Conservation (phyloP, 2,329 filamentous ascomycete genomes). For the Ophiostoma ips region DNA sequence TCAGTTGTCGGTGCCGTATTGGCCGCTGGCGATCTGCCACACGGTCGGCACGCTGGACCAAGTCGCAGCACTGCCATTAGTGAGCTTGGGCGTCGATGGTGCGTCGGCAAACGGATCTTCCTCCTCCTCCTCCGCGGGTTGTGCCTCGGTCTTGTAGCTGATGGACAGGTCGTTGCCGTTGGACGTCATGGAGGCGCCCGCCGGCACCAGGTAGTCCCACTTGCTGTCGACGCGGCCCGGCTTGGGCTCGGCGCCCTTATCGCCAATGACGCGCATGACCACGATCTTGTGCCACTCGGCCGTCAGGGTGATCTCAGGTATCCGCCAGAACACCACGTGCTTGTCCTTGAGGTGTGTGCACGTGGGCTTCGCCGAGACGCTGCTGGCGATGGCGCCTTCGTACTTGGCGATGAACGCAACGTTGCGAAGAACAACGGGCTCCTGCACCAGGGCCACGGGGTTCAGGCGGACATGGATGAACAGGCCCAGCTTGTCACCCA, state of each 20-base stretch:
- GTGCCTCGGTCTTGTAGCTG: constrained; percentile 35
- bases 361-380: constrained; percentile 62
- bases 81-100: constrained; percentile 17
- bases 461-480: constrained; percentile 78
- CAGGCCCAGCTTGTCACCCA: constrained; percentile 73
- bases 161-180: constrained; percentile 54
- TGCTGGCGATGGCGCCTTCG: constrained; percentile 48
- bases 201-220: constrained; percentile 34
- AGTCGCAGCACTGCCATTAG: constrained; percentile 13
- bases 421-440: constrained; percentile 45
- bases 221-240: constrained; percentile 66
- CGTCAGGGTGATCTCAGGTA: constrained; percentile 47
- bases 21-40: constrained; percentile 59
- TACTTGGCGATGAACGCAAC: constrained; percentile 60
- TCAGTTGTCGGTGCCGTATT: constrained; percentile 47
- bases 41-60: constrained; percentile 57
- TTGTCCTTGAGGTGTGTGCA: constrained; percentile 71
- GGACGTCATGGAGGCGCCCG: constrained; percentile 35
- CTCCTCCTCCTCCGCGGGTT: constrained; percentile 29
- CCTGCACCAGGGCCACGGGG: constrained; percentile 27
- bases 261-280: constrained; percentile 49
- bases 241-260: constrained; percentile 18
- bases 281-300: constrained; percentile 61
- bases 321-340: constrained; percentile 65
- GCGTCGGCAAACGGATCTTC: constrained; percentile 60